A percentile compares a stretch with the other conserved stretches of the same genome.
Conservation (phyloP, 192 early-diverging fungal species). For the Diversispora epigaea region DNA sequence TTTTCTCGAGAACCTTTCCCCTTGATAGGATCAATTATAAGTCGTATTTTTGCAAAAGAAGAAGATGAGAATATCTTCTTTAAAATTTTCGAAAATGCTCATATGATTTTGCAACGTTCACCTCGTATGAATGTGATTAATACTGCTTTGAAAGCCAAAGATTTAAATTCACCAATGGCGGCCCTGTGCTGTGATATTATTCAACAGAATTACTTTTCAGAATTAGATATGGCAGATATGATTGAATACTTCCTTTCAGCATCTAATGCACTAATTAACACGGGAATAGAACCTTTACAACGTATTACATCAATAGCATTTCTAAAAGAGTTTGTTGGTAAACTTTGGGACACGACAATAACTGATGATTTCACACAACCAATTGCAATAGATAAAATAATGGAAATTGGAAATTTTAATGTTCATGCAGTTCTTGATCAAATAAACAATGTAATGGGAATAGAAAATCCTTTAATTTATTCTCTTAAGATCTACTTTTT, state of each 20-base stretch:
- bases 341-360: conserved; percentile 1
- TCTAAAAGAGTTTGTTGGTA: conserved; percentile 26
- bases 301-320: conserved; percentile 22
- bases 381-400: background rate
- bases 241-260: background rate
- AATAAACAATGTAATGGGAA: conserved; percentile 6
- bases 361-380: background rate
- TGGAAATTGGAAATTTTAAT: conserved; percentile 1
- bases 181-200: conserved; percentile 30
- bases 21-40: background rate
- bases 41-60: background rate
- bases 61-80: background rate
- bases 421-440: background rate
- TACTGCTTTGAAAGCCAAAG: background rate
- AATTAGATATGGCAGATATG: background rate
- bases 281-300: conserved; percentile 3
- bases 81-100: background rate
- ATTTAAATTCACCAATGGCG: conserved; percentile 1
- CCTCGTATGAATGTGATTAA: conserved; percentile 19
- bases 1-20: conserved; percentile 13
- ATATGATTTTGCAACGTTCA: background rate
- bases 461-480: conserved; percentile 13
- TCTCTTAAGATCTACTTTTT: conserved; percentile 32
- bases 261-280: background rate
- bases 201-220: conserved; percentile 23